Conservation (phyloP, 1,284 basidiomycete genomes). For the Mycena sp. region DNA sequence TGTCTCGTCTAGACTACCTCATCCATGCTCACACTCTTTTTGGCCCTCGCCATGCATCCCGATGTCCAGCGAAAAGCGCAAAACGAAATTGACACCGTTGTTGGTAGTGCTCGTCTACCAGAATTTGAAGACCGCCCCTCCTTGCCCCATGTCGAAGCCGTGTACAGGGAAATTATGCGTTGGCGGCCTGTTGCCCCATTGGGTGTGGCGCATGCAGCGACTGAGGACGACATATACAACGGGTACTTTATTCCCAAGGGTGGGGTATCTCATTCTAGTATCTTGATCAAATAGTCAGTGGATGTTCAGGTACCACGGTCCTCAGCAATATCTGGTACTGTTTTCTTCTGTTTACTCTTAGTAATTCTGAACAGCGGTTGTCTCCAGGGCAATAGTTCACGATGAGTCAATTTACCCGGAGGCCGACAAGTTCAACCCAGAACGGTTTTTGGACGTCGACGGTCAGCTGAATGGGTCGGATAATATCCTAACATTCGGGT, state of each 20-base stretch:
- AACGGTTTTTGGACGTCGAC: conserved; percentile 39
- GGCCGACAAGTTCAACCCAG: conserved; percentile 43
- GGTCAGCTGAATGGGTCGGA: conserved; percentile 32
- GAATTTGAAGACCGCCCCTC: conserved; percentile 12
- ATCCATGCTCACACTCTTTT: conserved; percentile 9
- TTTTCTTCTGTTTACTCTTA: not conserved
- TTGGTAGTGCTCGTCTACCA: conserved; percentile 19
- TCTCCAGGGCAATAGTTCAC: conserved; percentile 40
- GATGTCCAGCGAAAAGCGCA: conserved; percentile 19
- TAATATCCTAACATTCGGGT: conserved; percentile 33
- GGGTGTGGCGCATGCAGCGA: conserved; percentile 8
- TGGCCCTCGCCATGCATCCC: conserved; percentile 21
- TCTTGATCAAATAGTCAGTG: not conserved
- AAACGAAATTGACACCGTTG: conserved; percentile 22
- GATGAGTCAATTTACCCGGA: conserved; percentile 39
- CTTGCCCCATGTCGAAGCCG: conserved; percentile 22
- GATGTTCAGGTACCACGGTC: not conserved
- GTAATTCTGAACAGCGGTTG: no score
- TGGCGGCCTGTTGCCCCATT: conserved; percentile 23
- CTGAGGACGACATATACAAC: conserved; percentile 24
- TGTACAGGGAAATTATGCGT: conserved; percentile 25
- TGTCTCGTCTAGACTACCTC: conserved; percentile 11
- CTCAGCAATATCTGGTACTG: conserved; percentile 8
- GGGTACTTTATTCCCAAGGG: conserved; percentile 34
- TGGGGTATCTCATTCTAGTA: not conserved